These are phyloP conservation scores for Piper betle DNA, from an alignment of 164 flowering plant genomes.

Conservation along the genomic window DNA sequence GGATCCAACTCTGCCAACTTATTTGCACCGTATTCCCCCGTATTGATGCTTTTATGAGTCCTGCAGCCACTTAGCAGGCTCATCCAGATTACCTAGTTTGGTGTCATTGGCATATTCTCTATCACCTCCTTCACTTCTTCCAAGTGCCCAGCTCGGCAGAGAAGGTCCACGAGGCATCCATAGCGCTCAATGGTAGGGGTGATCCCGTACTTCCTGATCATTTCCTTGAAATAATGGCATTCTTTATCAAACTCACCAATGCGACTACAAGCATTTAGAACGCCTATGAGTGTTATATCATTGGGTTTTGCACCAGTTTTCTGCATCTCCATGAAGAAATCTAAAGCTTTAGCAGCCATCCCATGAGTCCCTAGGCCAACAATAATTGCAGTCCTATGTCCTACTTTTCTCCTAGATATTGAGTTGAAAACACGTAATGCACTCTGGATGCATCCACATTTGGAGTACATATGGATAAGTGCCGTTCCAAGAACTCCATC, in stretches of 20 bases:
- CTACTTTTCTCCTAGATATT: slow-evolving; percentile 7
- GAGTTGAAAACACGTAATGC: slow-evolving; percentile 7
- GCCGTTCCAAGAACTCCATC: slow-evolving; percentile 27
- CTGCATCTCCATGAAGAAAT: slow-evolving; percentile 7
- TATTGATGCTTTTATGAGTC: slow-evolving; percentile 8
- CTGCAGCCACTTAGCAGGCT: slow-evolving; percentile 10
- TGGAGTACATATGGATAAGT: slow-evolving; percentile 13
- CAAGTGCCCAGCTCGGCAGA: slow-evolving; percentile 13
- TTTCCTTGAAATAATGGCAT: slow-evolving; percentile 3
- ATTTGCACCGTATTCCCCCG: slow-evolving; percentile 12
- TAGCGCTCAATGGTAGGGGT: slow-evolving; percentile 13
- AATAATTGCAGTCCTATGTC: slow-evolving; percentile 14
- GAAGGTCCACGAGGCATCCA: slow-evolving; percentile 15
- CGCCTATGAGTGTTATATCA: slow-evolving; percentile 12
- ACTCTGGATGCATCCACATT: slow-evolving; percentile 11
- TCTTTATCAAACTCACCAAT: slow-evolving; percentile 10
- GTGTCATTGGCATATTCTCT: slow-evolving; percentile 9
- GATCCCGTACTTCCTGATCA: slow-evolving; percentile 9
- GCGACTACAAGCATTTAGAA: slow-evolving; percentile 15
- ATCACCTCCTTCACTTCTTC: slow-evolving; percentile 12
- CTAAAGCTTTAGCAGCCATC: slow-evolving; percentile 5
- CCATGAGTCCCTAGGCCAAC: slow-evolving; percentile 14
- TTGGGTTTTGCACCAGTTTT: slow-evolving; percentile 8
- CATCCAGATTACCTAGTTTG: slow-evolving; percentile 12
- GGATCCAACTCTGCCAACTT: slow-evolving; percentile 10